Evolutionary conservation across 495 filamentous ascomycete species (phyloP).

Genomic region (Neurospora discreta): DNA sequence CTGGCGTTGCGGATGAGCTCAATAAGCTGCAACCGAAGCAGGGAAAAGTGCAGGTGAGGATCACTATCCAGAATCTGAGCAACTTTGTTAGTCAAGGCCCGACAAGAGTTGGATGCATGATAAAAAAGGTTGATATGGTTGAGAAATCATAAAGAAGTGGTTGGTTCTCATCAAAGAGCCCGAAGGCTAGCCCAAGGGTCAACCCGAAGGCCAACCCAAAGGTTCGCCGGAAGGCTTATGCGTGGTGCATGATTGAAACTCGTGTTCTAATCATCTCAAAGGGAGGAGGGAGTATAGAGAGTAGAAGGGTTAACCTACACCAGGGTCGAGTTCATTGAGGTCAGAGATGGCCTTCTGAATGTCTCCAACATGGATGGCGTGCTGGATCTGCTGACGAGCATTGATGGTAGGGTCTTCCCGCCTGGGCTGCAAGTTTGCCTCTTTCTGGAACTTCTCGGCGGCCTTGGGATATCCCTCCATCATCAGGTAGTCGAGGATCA

Average conservation of each 20-base stretch:
- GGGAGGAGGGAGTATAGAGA: conserved; percentile 23
- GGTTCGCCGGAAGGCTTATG: conserved; percentile 59
- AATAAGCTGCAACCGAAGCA: conserved; percentile 83
- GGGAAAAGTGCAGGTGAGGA: conserved; percentile 75
- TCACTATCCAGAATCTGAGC: conserved; percentile 77
- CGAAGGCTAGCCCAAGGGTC: not conserved
- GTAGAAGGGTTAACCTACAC: conserved; percentile 47
- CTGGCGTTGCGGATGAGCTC: conserved; percentile 79
- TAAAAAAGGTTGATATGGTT: conserved; percentile 4
- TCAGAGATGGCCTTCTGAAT: conserved; percentile 76
- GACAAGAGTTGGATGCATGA: not conserved
- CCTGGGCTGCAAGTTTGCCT: conserved; percentile 74
- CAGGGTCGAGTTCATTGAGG: conserved; percentile 81
- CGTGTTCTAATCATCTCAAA: conserved; percentile 76
- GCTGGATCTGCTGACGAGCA: conserved; percentile 65
- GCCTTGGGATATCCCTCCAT: conserved; percentile 92
- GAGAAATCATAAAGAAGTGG: conserved; percentile 75
- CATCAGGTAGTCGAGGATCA: conserved; percentile 96
- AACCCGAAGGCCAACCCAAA: not conserved
- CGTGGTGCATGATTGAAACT: conserved; percentile 98
- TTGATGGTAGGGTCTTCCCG: conserved; percentile 62
- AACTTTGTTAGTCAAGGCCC: conserved; percentile 7
- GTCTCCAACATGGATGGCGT: conserved; percentile 69
- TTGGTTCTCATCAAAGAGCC: conserved; percentile 80
- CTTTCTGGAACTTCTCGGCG: conserved; percentile 83